Evolutionary conservation across 192 early-diverging fungal genomes (phyloP), one percentile per base, ranked within the genome.

Genomic region (Mortierella claussenii): DNA sequence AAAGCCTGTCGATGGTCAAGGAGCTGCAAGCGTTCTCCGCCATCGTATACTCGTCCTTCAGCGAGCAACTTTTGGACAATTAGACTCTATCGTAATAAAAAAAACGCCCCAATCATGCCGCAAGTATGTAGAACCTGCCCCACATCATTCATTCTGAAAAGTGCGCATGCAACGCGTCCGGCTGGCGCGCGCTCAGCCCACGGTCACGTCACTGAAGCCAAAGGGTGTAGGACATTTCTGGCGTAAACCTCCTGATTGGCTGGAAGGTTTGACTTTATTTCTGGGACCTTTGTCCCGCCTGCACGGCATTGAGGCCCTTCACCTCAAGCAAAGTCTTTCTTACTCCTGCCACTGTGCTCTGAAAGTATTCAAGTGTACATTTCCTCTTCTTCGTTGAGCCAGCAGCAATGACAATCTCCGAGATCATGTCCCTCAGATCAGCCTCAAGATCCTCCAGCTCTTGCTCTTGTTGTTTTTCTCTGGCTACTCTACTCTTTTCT

Each of bases 11-110:
- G 27, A 85, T 88, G 46, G 84, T 89, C 46, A 90, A 88, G 66
- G 91, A 94, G 57, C 69, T 94, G 23, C 90, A 92, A 64, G 91
- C 89, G 3, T 87, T 94, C 37, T 90, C 91, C 18, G 92, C 91
- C 3, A 85, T 90, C 13, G 86, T 94, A 28, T 94, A 94, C 65
- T 89, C 91, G 0, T 87, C 90, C 42, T 87, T 89, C 60, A 85
- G 82, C 15, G 53, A 81, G 5, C 33, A 60, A 24, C 83, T 32
- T 31, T 17, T 46, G 20, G 55, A 3, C 34, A 32, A 52, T 17
- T 53, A 60, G 50, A 56, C 7, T 40, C 7, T 40, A 40, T 40
- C 26, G n/a, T n/a, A n/a, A n/a, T n/a, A n/a, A n/a, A n/a, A n/a
- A n/a, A n/a, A n/a, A n/a, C n/a, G n/a, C n/a, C n/a, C n/a, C n/a